Percentiles rank a stretch among this genome's conserved stretches.
Evolutionary conservation across 345 rosid genomes (phyloP).

Genomic region (Eucalyptus urophylla): DNA sequence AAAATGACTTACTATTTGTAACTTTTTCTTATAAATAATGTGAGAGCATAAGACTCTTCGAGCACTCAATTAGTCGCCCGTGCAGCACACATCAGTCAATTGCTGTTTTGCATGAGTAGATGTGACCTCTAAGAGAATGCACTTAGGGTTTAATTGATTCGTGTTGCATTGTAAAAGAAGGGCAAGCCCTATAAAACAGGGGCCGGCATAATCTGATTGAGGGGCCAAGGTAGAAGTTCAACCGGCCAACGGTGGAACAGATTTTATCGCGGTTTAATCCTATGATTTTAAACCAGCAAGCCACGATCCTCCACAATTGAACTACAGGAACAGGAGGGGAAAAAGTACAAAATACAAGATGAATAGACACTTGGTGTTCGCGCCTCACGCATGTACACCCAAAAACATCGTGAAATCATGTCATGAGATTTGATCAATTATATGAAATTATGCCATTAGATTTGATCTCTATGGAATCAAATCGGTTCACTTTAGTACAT

Average conservation of each 20-base stretch:
- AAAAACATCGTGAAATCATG: not conserved
- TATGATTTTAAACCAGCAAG: not conserved
- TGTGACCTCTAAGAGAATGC: not conserved
- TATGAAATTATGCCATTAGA: not conserved
- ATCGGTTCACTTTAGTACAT: not conserved
- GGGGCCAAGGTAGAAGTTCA: not conserved
- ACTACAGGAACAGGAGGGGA: not conserved
- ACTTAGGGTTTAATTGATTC: not conserved
- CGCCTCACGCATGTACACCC: not conserved
- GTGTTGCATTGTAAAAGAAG: not conserved
- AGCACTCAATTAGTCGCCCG: not conserved
- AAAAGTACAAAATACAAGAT: not conserved
- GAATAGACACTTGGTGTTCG: not conserved
- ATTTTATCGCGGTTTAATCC: not conserved
- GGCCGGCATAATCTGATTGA: not conserved
- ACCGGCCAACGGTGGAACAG: not conserved
- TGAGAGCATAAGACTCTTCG: not conserved
- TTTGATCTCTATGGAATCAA: not conserved
- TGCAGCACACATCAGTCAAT: not conserved
- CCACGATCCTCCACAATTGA: not conserved
- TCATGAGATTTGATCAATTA: not conserved
- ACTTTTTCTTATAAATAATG: not conserved
- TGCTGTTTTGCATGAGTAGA: not conserved
- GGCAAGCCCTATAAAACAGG: not conserved
- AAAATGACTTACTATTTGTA: not conserved